Base-by-base conservation (phyloP, 768 basidiomycete genomes). In the Coprinellus micaceus region DNA sequence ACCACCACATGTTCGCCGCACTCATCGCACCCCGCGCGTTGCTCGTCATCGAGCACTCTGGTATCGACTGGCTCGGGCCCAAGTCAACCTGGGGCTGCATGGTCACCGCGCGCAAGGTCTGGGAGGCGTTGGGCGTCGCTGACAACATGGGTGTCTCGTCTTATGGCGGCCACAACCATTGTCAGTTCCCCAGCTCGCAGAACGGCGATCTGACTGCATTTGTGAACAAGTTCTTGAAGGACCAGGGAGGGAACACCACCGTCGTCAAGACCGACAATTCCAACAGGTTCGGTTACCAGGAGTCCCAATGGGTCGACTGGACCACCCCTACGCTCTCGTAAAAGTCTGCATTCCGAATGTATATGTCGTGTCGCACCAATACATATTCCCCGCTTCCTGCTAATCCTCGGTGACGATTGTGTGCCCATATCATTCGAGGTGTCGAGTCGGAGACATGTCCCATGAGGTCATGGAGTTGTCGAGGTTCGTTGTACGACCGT, bases 1-100 rank as follows among this genome's bases (percentile, higher is more conserved):
- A 85, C 68, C 83, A 85, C 68, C 82, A 85, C 65, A 54, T 77
- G 63, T 80, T 84, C 60, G 73, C 79, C 6, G 82, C 72, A 0
- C 64, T 85, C 53, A 73, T 85, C 54, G 82, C 82, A 12, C 83
- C 83, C 17, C 80, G 83, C 44, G 75, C 70, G 2, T 60, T 85
- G 41, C 69, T 82, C 55, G 68, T 78, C 55, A 80, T 79, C 61
- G 82, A 83, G 64, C 82, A 85, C 66, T 78, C 80, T 9, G 74
- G 78, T 49, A 76, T 74, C 52, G 79, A 77, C 56, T 84, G 83
- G 83, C 73, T 83, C 39, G 80, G 82, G 24, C 77, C 80, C 19
- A 66, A 75, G 57, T 75, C 74, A 48, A 71, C 71, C 3, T 83
- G 71, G 64, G 82, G 82, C 7, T 80, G 78, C 62, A 74, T 78